Evolutionary conservation across 139 green algal genomes (phyloP), one percentile per base, ranked within the genome.

Genomic region (Tetradesmus obliquus): DNA sequence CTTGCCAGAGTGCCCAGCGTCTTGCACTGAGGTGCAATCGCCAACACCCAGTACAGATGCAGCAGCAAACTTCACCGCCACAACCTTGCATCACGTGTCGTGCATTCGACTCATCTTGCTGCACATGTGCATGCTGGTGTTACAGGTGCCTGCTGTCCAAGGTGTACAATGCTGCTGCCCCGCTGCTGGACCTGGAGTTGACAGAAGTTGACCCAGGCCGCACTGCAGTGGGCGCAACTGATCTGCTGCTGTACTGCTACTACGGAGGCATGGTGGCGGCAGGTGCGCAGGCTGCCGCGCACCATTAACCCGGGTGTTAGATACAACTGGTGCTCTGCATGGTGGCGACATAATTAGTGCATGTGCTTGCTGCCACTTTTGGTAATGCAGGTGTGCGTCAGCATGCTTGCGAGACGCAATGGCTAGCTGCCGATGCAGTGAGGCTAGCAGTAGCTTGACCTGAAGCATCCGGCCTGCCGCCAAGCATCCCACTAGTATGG

Each of bases 191-290:
- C 3, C 91, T 94, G 5, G 96, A 98, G 54, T 93, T 98, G 5
- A 95, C 94, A 19, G 93, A 98, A 51, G 94, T 99, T 57, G 96
- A 98, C 72, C 97, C 98, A 2, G 62, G 87, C 20, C 93, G 81
- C 22, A 98, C 97, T 0, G 92, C 69, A 24, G 82, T 94, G 20
- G 96, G 92, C 1, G 92, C 95, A 15, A 96, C 92, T 4, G 97
- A 99, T 93, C 94, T 99, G 2, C 95, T 98, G 83, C 95, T 99
- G 9, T 99, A 99, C 94, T 98, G 95, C 95, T 99, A 99, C 93
- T 99, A 99, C 86, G 97, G 98, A 0, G 97, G 94, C 51, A 96
- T 98, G 94, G 53, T 99, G 13, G 94, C 95, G 66, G 96, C 96
- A 88, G 97, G 97, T 96, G 82, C 60, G 82, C 2, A 6, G 17